Base-by-base conservation (phyloP, 2,329 filamentous ascomycete genomes). In the Davidsoniella neocaledoniae region DNA sequence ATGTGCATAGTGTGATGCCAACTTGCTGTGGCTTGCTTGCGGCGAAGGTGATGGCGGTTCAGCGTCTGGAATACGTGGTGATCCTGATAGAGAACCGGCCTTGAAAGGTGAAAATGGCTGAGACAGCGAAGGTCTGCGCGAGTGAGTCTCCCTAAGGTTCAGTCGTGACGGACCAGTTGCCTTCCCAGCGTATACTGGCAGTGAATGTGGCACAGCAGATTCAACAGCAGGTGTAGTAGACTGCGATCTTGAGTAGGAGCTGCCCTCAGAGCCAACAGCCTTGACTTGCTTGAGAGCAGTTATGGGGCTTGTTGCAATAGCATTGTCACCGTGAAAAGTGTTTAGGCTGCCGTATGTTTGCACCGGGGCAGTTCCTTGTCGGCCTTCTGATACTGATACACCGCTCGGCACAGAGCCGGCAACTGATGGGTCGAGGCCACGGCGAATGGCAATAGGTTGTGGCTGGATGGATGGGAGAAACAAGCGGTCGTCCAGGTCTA, bases 31-130 rank as follows among this genome's bases (percentile, higher is more conserved):
- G 77, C 42, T 25, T 16, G 47, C 40, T 21, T 71, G 68, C 2
- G 76, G 73, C 2, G 77, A 81, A 29, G 71, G 67, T 12, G 76
- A 72, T 1, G 68, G 60, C 21, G 46, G 40, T 45, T 76, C 74
- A 12, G 65, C 61, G 10, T 76, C 73, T 2, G 64, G 60, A 5
- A 68, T 61, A 26, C 72, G 67, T 0, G 88, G 90, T 4, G 88
- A 95, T 3, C 84, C 86, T 2, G 88, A 94, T n/a, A 96, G 70
- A 1, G 90, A 93, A 9, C 90, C 90, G 12, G 88, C 86, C 64
- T 98, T 98, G 69, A 98, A 98, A 0, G 90, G 88, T 57, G 93
- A 86, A 59, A 95, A 94, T 29, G 47, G 86, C 58, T 95, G 94
- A 0, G 86, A 93, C 19, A 94, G 77, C 0, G 86, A 95, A 5